These are phyloP conservation scores for Candida insectalens DNA, from an alignment of 805 yeast species.

Conservation along the genomic window DNA sequence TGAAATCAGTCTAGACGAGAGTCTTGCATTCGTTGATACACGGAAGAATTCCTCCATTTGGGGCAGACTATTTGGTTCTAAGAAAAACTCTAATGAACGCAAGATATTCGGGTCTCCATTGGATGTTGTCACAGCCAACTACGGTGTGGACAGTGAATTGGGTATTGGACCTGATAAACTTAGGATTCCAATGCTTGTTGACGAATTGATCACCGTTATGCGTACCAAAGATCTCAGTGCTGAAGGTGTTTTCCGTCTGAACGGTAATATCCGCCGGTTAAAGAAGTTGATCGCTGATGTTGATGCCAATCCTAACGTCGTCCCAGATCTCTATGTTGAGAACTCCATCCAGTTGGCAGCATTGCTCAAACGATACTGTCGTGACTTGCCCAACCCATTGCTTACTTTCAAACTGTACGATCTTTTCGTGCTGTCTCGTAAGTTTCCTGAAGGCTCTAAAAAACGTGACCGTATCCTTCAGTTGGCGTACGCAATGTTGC, in stretches of 20 bases:
- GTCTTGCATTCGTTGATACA: conserved; percentile 31
- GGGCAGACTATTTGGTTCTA: conserved; percentile 34
- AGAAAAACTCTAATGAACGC: conserved; percentile 4
- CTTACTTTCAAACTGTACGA: conserved; percentile 69
- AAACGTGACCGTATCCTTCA: conserved; percentile 46
- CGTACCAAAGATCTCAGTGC: conserved; percentile 88
- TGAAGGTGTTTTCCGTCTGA: conserved; percentile 93
- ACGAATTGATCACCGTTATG: conserved; percentile 75
- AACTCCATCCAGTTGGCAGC: conserved; percentile 92
- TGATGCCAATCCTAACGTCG: conserved; percentile 56
- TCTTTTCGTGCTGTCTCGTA: conserved; percentile 67
- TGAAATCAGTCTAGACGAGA: conserved; percentile 28
- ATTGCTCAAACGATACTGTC: conserved; percentile 75
- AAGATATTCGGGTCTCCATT: conserved; percentile 73
- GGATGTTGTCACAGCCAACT: conserved; percentile 51
- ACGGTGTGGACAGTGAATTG: conserved; percentile 74
- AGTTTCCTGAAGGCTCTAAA: conserved; percentile 31
- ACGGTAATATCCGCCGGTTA: conserved; percentile 84
- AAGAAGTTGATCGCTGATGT: conserved; percentile 65
- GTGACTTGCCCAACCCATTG: conserved; percentile 90
- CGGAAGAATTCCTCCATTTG: conserved; percentile 38
- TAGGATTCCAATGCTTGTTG: conserved; percentile 76
- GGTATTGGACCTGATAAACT: conserved; percentile 79
- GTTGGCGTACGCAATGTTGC: conserved; percentile 66
- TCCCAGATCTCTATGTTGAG: conserved; percentile 63